phyloP scores from a whole-genome alignment of 108 stramenopile species.

The Discostella pseudostelligera region DNA sequence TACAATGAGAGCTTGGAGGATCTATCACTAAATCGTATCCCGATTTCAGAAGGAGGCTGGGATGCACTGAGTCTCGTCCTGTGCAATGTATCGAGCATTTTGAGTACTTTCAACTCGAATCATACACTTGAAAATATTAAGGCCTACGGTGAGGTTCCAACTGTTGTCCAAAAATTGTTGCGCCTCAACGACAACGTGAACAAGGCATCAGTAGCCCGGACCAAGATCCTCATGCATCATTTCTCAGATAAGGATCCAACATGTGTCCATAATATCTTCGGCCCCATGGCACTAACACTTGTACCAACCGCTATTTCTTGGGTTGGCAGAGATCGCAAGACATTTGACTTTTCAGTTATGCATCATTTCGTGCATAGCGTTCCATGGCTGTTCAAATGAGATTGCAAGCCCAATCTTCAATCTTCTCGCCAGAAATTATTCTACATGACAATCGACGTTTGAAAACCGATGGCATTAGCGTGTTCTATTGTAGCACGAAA shows the following conservation, averaged over 20 bases:
- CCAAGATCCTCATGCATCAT: constrained; percentile 13
- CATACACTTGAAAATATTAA: constrained; percentile 8
- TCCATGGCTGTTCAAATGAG: too few relatives aligned
- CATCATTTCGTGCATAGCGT: too few relatives aligned
- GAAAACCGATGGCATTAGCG: too few relatives aligned
- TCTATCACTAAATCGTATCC: too few relatives aligned
- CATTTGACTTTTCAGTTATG: too few relatives aligned
- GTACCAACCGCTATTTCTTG: constrained; percentile 11
- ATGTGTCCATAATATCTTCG: constrained; percentile 13
- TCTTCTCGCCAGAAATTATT: too few relatives aligned
- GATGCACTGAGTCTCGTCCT: constrained; percentile 4
- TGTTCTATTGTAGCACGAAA: too few relatives aligned
- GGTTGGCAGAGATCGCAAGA: constrained; percentile 1
- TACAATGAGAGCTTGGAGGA: too few relatives aligned
- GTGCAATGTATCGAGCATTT: constrained; percentile 22
- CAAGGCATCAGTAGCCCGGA: constrained; percentile 5
- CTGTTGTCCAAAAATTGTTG: constrained; percentile 18
- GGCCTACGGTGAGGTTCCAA: background rate
- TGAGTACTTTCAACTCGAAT: background rate
- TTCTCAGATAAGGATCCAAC: background rate
- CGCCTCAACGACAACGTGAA: constrained; percentile 1
- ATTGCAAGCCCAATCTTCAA: too few relatives aligned
- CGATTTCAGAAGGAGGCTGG: too few relatives aligned
- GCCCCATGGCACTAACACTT: constrained; percentile 4
- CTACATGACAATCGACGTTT: too few relatives aligned